Conservation (phyloP, 1,284 basidiomycete genomes). For the Papiliotrema flavescens region DNA sequence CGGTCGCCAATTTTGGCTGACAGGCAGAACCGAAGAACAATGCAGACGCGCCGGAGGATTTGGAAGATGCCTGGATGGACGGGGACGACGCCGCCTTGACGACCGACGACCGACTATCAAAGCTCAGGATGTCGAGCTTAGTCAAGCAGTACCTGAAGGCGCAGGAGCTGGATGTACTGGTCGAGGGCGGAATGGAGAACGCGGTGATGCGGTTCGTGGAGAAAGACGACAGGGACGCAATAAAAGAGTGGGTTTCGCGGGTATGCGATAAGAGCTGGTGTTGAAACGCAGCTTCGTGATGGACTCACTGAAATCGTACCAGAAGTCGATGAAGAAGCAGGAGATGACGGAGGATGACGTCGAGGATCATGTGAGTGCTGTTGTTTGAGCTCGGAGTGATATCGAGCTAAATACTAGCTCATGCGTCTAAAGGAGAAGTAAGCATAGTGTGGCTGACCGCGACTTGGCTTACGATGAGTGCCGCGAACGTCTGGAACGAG, state of each 20-base stretch:
- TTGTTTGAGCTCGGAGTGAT: conserved; percentile 36
- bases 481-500: conserved; percentile 21
- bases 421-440: conserved; percentile 68
- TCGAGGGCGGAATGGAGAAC: conserved; percentile 80
- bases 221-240: conserved; percentile 89
- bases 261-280: not conserved
- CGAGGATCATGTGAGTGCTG: conserved; percentile 59
- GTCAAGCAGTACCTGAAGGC: conserved; percentile 84
- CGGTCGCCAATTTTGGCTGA: not conserved
- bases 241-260: conserved; percentile 63
- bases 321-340: conserved; percentile 55
- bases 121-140: conserved; percentile 55
- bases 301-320: conserved; percentile 59
- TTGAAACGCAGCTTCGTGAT: conserved; percentile 61
- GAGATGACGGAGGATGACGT: conserved; percentile 57
- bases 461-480: conserved; percentile 14
- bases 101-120: conserved; percentile 38
- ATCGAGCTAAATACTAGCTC: conserved; percentile 62
- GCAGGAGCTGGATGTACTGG: conserved; percentile 82
- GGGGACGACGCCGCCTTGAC: conserved; percentile 58
- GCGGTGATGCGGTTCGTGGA: conserved; percentile 91
- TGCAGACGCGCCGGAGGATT: conserved; percentile 48
- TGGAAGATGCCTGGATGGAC: conserved; percentile 62
- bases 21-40: conserved; percentile 36
- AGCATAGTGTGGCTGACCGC: conserved; percentile 20